Evolutionary conservation across 257 asterid species (phyloP).

Genomic region (Anisodus acutangulus): DNA sequence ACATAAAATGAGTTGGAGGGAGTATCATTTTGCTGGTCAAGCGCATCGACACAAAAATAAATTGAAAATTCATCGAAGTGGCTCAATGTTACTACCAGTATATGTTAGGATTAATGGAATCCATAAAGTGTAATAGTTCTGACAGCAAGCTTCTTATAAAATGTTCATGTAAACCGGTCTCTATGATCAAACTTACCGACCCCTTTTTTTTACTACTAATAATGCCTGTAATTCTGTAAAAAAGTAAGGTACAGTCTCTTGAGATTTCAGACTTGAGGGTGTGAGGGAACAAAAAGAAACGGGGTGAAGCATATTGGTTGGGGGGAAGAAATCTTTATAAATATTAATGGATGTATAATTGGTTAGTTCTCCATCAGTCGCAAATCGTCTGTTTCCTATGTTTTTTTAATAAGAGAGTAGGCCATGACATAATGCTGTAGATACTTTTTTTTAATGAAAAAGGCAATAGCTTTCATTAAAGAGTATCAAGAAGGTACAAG

Average conservation of each 20-base stretch:
- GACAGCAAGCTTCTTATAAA: background rate
- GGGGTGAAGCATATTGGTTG: background rate
- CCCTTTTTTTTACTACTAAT: background rate
- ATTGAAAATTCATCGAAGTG: background rate
- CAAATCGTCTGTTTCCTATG: background rate
- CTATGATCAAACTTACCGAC: background rate
- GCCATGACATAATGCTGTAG: background rate
- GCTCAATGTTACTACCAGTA: background rate
- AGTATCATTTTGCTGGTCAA: slow-evolving; percentile 7
- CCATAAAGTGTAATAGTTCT: background rate
- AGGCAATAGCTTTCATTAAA: no score
- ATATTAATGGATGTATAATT: background rate
- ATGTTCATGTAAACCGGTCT: background rate
- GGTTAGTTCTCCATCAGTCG: background rate
- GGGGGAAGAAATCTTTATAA: background rate
- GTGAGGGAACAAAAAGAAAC: background rate
- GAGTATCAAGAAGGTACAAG: no score
- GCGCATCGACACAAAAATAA: background rate
- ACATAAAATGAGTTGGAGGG: background rate
- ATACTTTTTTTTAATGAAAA: background rate
- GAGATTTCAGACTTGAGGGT: background rate
- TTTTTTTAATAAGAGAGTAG: background rate
- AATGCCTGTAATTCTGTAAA: background rate
- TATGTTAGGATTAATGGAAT: background rate
- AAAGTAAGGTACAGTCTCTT: background rate